These are phyloP conservation scores for Entomortierella parvispora DNA, from an alignment of 192 early-diverging fungal species.

Conservation along the genomic window DNA sequence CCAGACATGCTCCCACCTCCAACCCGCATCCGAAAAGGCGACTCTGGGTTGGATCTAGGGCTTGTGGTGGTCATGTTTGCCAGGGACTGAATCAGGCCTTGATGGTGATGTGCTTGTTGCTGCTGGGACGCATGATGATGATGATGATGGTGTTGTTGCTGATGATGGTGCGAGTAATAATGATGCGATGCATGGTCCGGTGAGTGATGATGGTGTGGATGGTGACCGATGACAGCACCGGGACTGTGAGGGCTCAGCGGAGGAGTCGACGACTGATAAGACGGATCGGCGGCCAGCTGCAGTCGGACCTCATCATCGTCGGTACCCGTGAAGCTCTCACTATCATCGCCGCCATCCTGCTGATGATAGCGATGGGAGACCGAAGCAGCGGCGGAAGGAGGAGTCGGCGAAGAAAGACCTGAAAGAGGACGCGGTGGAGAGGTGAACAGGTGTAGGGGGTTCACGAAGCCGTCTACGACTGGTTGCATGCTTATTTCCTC, in stretches of 20 bases:
- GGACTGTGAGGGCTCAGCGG: slow-evolving; percentile 11
- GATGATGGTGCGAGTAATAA: background rate
- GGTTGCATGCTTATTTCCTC: background rate
- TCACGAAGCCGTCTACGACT: background rate
- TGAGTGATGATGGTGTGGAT: background rate
- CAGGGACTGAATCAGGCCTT: slow-evolving; percentile 1
- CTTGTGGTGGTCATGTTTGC: slow-evolving; percentile 3
- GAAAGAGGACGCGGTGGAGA: background rate
- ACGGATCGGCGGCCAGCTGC: background rate
- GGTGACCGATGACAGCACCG: background rate
- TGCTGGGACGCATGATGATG: too few relatives aligned
- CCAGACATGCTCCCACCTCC: background rate
- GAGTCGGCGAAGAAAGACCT: background rate
- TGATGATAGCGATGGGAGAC: background rate
- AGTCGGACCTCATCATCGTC: slow-evolving; percentile 12
- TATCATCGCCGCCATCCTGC: background rate
- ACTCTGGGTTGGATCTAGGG: background rate
- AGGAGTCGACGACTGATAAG: background rate
- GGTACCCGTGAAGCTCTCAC: slow-evolving; percentile 11
- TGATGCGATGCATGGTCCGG: background rate
- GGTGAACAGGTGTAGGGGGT: background rate
- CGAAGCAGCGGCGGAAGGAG: background rate
- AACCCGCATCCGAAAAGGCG: background rate
- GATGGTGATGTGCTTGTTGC: background rate
- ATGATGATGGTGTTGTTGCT: background rate